A percentile compares a stretch with the other conserved stretches of the same genome.
These are phyloP conservation scores for Oxytropis ochrocephala DNA, from an alignment of 306 rosid genomes.

Conservation along the genomic window DNA sequence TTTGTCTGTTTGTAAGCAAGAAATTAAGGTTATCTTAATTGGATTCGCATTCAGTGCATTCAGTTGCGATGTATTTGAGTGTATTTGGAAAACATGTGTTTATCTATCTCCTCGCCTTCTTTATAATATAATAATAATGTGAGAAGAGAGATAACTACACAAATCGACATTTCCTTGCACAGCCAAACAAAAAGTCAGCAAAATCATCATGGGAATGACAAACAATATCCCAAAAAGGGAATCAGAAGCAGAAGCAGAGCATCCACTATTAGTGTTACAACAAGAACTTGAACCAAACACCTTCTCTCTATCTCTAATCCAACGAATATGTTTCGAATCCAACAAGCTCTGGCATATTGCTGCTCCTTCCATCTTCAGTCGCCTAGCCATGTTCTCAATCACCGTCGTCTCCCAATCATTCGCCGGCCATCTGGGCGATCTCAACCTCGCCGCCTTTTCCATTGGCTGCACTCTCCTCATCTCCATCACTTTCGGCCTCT, in stretches of 20 bases:
- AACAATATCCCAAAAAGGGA: background rate
- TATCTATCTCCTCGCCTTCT: too few species aligned
- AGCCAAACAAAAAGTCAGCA: too few species aligned
- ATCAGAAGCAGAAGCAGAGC: constrained; percentile 7
- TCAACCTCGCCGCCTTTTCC: constrained; percentile 65
- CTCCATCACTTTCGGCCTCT: constrained; percentile 56
- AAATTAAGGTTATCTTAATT: too few species aligned
- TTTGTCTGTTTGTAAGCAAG: too few species aligned
- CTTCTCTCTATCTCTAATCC: constrained; percentile 17
- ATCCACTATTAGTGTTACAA: constrained; percentile 22
- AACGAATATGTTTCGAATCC: constrained; percentile 38
- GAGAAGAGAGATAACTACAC: too few species aligned
- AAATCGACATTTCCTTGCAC: too few species aligned
- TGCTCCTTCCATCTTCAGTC: constrained; percentile 66
- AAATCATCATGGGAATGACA: background rate
- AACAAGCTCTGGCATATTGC: constrained; percentile 58
- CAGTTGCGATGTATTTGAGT: too few species aligned
- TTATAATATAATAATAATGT: too few species aligned
- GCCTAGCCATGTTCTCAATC: constrained; percentile 71
- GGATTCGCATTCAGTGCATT: too few species aligned
- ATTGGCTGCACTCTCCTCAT: constrained; percentile 57
- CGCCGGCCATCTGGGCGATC: constrained; percentile 62
- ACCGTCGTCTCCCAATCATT: constrained; percentile 56
- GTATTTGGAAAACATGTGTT: too few species aligned
- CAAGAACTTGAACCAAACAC: background rate